Base-by-base conservation (phyloP, 345 rosid genomes). In the Camelina hispida region DNA sequence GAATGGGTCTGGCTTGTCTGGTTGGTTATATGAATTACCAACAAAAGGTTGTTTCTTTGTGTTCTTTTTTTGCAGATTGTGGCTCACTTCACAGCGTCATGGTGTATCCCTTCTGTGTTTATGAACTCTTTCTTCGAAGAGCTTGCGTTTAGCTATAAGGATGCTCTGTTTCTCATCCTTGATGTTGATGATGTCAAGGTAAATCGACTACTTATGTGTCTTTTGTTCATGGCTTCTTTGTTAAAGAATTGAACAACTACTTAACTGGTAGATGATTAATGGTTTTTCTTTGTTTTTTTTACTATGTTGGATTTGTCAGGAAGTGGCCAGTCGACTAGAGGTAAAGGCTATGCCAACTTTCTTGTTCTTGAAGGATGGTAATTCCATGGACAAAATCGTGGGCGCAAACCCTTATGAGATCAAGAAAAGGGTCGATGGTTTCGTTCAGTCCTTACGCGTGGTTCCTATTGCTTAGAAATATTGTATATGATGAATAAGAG, bases 311-410 rank as follows among this genome's bases (percentile, higher is more conserved):
- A 48, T 32, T 52, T 23, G 22, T 72, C 77, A 92, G 97, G 97
- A 87, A 61, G 97, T 91, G 64, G 97, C 97, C 4, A 59, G 72
- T 22, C 83, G 76, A 65, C 66, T 89, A 87, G 88, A 85, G 68
- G 80, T 89, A 17, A 92, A 87, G 79, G 97, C 99, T n/a, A 95
- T 95, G 99, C 96, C 99, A 1, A 90, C 99, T 12, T 92, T 92
- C 81, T 17, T 86, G 78, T 77, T 90, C 83, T 80, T 89, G 87
- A 92, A 73, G 76, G 88, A 82, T 64, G 91, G 95, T 66, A 79
- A 73, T 66, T 57, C 38, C 5, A 85, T 78, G 10, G 96, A 91
- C 84, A 95, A 85, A 83, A 55, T 91, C 13, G 96, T 95, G 32
- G 99, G 99, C 11, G 97, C 96, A 3, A 90, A 95, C 67, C 97